These are phyloP conservation scores for Leptographium procerum DNA, from an alignment of 2,329 filamentous ascomycete genomes.

Conservation along the genomic window DNA sequence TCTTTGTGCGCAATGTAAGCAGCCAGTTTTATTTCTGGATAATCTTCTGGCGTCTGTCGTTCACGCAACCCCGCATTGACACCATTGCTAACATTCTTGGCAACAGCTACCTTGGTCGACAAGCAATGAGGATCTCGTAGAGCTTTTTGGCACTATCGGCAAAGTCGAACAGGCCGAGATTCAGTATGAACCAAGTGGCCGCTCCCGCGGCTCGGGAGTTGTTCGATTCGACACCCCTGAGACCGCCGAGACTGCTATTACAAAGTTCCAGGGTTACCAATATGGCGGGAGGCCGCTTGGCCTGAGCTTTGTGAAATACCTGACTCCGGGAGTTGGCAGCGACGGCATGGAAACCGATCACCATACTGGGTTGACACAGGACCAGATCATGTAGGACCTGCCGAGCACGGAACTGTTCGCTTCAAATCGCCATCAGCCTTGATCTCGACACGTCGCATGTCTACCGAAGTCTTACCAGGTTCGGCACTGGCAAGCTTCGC, in stretches of 20 bases:
- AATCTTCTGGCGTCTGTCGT: neutral
- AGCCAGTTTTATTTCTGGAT: neutral
- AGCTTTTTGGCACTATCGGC: slow-evolving; percentile 94
- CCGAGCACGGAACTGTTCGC: neutral
- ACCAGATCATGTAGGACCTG: slow-evolving; percentile 77
- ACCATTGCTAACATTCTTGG: neutral
- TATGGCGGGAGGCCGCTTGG: slow-evolving; percentile 92
- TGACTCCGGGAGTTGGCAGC: slow-evolving; percentile 49
- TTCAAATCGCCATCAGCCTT: neutral
- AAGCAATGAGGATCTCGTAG: slow-evolving; percentile 92
- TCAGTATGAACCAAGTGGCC: slow-evolving; percentile 92
- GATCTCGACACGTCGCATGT: neutral
- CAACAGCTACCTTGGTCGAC: slow-evolving; percentile 91
- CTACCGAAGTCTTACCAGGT: neutral
- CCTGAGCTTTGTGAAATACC: slow-evolving; percentile 87
- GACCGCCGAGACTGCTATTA: slow-evolving; percentile 85
- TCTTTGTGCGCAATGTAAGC: slow-evolving; percentile 94
- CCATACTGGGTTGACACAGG: slow-evolving; percentile 71
- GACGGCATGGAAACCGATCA: slow-evolving; percentile 79
- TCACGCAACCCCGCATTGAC: neutral
- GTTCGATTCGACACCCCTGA: slow-evolving; percentile 78
- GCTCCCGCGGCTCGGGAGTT: slow-evolving; percentile 91
- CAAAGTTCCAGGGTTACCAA: slow-evolving; percentile 95
- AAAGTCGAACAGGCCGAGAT: slow-evolving; percentile 99
- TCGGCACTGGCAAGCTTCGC: neutral